Evolutionary conservation across 1,284 basidiomycete genomes (phyloP).

Genomic region (Rhodotorula sp.): DNA sequence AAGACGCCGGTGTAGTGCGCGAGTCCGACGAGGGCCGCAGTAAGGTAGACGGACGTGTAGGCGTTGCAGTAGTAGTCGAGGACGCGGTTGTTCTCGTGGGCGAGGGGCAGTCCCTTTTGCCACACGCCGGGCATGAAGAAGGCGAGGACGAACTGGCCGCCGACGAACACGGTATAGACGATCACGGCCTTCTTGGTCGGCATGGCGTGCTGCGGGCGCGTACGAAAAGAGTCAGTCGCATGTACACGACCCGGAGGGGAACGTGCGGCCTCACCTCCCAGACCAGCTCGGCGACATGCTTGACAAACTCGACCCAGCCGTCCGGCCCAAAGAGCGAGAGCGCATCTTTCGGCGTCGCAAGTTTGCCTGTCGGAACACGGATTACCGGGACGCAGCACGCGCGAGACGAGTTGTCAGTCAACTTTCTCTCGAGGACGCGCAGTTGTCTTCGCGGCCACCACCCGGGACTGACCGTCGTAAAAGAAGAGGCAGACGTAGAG

Average conservation of each 20-base stretch:
- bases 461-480: conserved; percentile 69
- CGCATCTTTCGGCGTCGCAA: conserved; percentile 16
- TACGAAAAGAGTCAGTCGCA: not conserved
- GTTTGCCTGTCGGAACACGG: conserved; percentile 21
- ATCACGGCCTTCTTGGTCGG: conserved; percentile 85
- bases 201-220: conserved; percentile 69
- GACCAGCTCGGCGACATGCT: conserved; percentile 38
- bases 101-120: conserved; percentile 92
- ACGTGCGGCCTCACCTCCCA: conserved; percentile 18
- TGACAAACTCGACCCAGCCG: conserved; percentile 37
- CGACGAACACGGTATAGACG: conserved; percentile 84
- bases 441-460: not conserved
- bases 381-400: not conserved
- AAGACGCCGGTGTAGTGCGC: conserved; percentile 83
- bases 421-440: not conserved
- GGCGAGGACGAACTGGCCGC: conserved; percentile 86
- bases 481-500: conserved; percentile 98
- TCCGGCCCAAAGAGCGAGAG: conserved; percentile 25
- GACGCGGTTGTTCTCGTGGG: conserved; percentile 85
- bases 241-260: not conserved
- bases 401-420: too few relatives aligned
- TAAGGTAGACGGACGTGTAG: conserved; percentile 79
- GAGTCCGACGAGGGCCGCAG: conserved; percentile 70
- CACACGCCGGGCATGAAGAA: conserved; percentile 86
- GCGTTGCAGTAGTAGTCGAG: conserved; percentile 98